Conservation (phyloP, 345 rosid species). For the Raphanus sativus region DNA sequence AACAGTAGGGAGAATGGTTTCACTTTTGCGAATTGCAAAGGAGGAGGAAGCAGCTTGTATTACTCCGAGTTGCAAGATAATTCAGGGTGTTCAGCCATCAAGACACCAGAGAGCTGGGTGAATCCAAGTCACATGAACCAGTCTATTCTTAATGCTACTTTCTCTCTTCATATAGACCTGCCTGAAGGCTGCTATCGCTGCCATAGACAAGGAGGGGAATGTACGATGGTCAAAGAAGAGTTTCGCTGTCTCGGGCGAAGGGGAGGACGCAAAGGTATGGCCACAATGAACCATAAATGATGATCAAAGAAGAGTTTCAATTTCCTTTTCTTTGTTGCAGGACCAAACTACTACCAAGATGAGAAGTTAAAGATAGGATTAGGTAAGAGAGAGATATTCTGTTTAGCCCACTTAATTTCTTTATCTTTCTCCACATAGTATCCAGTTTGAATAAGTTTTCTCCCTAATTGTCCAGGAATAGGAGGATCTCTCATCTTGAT, state of each 20-base stretch:
- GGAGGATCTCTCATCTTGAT: constrained; percentile 38
- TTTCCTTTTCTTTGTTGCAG: no score
- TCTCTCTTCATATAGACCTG: constrained; percentile 7
- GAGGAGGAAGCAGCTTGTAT: constrained; percentile 9
- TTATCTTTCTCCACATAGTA: neutral
- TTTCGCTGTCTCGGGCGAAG: neutral
- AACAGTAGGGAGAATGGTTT: neutral
- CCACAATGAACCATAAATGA: constrained; percentile 6
- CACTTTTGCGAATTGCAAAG: constrained; percentile 2
- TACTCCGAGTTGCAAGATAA: neutral
- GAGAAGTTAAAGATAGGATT: constrained; percentile 7
- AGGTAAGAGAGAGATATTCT: constrained; percentile 26
- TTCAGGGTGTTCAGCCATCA: constrained; percentile 35
- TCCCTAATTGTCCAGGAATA: constrained; percentile 40
- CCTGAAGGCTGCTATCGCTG: neutral
- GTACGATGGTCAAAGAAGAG: neutral
- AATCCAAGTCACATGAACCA: neutral
- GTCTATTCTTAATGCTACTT: constrained; percentile 7
- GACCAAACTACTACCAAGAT: neutral
- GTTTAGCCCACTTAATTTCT: neutral
- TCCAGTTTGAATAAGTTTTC: neutral
- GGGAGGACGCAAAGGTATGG: constrained; percentile 11
- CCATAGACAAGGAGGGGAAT: constrained; percentile 6
- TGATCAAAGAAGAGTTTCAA: no score
- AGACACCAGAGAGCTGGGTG: constrained; percentile 18